Conservation (phyloP, 2,329 filamentous ascomycete species). For the Pseudovirgaria hyperparasitica region DNA sequence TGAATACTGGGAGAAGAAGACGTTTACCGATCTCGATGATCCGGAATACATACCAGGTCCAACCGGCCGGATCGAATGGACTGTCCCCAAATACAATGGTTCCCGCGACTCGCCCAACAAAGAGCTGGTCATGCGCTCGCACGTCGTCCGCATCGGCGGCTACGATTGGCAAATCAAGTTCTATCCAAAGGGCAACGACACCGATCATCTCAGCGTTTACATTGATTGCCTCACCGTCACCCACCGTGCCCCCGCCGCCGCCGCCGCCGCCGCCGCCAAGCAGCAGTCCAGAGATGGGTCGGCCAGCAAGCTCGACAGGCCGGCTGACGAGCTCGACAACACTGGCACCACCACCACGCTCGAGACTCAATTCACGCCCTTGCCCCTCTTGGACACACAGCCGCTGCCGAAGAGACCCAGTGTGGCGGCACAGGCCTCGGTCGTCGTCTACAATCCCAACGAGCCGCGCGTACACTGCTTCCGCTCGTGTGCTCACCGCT, state of each 20-base stretch:
- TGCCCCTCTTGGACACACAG: slow-evolving; percentile 22
- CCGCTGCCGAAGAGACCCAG: slow-evolving; percentile 27
- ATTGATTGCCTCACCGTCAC: slow-evolving; percentile 44
- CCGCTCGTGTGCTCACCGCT: slow-evolving; percentile 45
- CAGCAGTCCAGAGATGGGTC: slow-evolving; percentile 9
- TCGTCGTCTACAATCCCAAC: slow-evolving; percentile 50
- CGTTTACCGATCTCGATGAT: slow-evolving; percentile 44
- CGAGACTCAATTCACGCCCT: slow-evolving; percentile 19
- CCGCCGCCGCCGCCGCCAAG: slow-evolving; percentile 2
- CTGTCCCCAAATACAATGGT: slow-evolving; percentile 45
- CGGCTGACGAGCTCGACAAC: neutral
- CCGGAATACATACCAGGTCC: slow-evolving; percentile 42
- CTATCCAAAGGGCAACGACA: slow-evolving; percentile 48
- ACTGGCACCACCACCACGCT: neutral
- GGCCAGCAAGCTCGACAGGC: slow-evolving; percentile 3
- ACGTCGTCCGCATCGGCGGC: slow-evolving; percentile 41
- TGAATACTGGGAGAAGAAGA: slow-evolving; percentile 44
- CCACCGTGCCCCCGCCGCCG: slow-evolving; percentile 5
- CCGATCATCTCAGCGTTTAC: slow-evolving; percentile 46
- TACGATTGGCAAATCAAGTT: slow-evolving; percentile 55
- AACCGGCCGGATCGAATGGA: slow-evolving; percentile 46
- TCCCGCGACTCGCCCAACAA: slow-evolving; percentile 48
- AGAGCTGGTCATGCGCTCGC: slow-evolving; percentile 46
- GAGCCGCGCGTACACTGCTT: slow-evolving; percentile 47
- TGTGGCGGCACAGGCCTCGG: slow-evolving; percentile 46